A percentile compares a stretch with the other conserved stretches of the same genome.
Evolutionary conservation across 352 stramenopile genomes (phyloP).

Genomic region (Globisporangium camurandrum): DNA sequence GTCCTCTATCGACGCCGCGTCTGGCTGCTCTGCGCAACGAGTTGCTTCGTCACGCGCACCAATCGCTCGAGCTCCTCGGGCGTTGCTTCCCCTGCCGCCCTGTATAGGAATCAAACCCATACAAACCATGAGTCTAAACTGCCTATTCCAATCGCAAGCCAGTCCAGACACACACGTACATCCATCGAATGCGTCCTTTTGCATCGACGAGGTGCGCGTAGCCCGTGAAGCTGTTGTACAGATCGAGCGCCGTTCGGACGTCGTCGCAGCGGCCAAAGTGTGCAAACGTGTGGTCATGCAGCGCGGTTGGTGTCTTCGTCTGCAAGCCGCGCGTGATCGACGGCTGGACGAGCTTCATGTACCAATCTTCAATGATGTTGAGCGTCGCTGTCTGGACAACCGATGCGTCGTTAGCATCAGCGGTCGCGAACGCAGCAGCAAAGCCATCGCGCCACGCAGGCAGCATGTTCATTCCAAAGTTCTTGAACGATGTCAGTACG

Average conservation of each 20-base stretch:
- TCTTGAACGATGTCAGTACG: conserved; percentile 82
- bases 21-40: conserved; percentile 45
- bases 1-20: conserved; percentile 19
- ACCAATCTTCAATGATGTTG: conserved; percentile 87
- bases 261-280: conserved; percentile 76
- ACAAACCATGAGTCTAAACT: background rate
- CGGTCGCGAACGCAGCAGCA: conserved; percentile 22
- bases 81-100: conserved; percentile 54
- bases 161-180: conserved; percentile 30
- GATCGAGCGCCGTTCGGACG: conserved; percentile 70
- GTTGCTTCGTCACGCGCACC: conserved; percentile 45
- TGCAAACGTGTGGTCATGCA: conserved; percentile 48
- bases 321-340: conserved; percentile 62
- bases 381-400: conserved; percentile 59
- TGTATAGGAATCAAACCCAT: conserved; percentile 10
- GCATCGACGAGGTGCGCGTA: conserved; percentile 76
- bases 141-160: background rate
- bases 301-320: conserved; percentile 31
- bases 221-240: conserved; percentile 85
- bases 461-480: conserved; percentile 79
- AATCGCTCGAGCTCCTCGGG: conserved; percentile 52
- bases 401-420: background rate
- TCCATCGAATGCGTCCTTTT: conserved; percentile 80
- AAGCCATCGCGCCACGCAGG: conserved; percentile 69
- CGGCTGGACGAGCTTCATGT: conserved; percentile 74